Evolutionary conservation across 2,329 filamentous ascomycete genomes (phyloP), one percentile per base, ranked within the genome.

Genomic region (Elsinoe ampelina): DNA sequence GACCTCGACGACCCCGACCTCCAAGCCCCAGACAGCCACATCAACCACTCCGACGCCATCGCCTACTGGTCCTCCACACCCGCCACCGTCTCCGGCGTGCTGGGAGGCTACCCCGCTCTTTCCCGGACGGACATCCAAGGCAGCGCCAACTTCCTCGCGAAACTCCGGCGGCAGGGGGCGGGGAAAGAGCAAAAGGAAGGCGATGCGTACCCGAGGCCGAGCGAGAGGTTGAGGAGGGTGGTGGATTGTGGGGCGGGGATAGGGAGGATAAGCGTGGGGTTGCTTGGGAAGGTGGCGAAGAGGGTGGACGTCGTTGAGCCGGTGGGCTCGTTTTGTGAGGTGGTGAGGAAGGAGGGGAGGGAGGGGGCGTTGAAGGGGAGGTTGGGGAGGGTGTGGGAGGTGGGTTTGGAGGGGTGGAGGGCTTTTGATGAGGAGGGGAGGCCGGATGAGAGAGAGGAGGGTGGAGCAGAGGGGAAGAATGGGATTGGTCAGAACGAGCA

Each of bases 221-320:
- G 34, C 61, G 47, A 51, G 10, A 66, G 63, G 26, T 63, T 77
- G 10, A 58, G 62, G 5, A 66, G 73, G n/a, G 79, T 73, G 2
- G 78, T 77, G 12, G 82, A 84, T 65, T 82, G 80, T 61, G 81
- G 82, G 17, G 82, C 82, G 0, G 81, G 91, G 0, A 95, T 95
- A 58, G 92, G 91, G 0, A 78, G 92, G 41, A 80, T 96, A 58
- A 95, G 89, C 0, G 78, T 85, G 58, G 87, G 86, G 0, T 77
- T 96, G 3, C 75, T 96, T n/a, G 72, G 85, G 26, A 75, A 81
- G 20, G 73, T 92, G 1, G 84, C 85, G n/a, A 74, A 81, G 13
- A 73, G 77, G 2, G 85, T 95, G 5, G 91, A 96, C 68, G 77
- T 95, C 19, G 82, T 96, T 32, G 91, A 96, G 74, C 92, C 91